Conservation (phyloP, 164 flowering plant species). For the Magnolia kwangsiensis region DNA sequence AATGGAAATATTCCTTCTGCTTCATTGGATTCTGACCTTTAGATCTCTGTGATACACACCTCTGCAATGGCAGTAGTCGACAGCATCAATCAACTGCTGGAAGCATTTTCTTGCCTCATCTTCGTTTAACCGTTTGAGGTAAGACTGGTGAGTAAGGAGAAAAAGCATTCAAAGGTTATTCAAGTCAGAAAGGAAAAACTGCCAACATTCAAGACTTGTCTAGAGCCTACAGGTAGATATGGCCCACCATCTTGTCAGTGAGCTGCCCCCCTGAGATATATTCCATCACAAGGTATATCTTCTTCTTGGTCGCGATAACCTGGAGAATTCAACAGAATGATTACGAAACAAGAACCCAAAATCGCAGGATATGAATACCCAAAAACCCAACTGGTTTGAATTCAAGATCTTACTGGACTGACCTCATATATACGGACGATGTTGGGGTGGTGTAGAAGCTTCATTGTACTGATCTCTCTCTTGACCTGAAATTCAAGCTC, state of each 20-base stretch:
- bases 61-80: conserved; percentile 77
- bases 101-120: conserved; percentile 69
- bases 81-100: conserved; percentile 83
- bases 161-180: neutral
- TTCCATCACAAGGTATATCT: conserved; percentile 70
- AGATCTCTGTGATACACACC: conserved; percentile 91
- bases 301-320: conserved; percentile 73
- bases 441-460: conserved; percentile 70
- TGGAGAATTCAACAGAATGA: conserved; percentile 15
- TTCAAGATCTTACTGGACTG: neutral
- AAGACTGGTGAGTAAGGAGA: conserved; percentile 31
- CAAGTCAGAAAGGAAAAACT: neutral
- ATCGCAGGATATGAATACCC: neutral
- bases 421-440: conserved; percentile 74
- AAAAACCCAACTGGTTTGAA: neutral
- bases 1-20: neutral
- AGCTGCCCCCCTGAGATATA: conserved; percentile 66
- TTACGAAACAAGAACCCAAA: neutral
- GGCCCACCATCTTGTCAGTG: conserved; percentile 60
- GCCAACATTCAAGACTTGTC: neutral
- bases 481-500: conserved; percentile 41
- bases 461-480: conserved; percentile 77
- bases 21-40: conserved; percentile 43
- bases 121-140: conserved; percentile 47
- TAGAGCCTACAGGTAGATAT: neutral